These are phyloP conservation scores for Madurella mycetomatis DNA, from an alignment of 2,329 filamentous ascomycete species.

Conservation along the genomic window DNA sequence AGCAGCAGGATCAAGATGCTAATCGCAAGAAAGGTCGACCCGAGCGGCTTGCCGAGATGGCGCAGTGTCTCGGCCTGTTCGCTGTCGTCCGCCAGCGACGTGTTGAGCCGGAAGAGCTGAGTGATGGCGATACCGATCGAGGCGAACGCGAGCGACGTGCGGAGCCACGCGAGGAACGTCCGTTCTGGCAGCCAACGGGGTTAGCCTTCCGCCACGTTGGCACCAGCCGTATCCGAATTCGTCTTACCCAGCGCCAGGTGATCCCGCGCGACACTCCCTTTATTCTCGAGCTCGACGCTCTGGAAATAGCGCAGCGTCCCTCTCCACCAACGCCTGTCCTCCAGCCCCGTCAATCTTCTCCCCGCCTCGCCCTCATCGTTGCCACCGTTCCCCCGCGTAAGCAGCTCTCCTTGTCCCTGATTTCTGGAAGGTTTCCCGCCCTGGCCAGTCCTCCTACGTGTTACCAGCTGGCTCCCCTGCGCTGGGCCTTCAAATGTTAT, in stretches of 20 bases:
- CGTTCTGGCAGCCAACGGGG: slow-evolving; percentile 52
- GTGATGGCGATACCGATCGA: slow-evolving; percentile 80
- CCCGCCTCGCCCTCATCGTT: background rate
- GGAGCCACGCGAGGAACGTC: slow-evolving; percentile 80
- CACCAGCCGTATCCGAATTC: background rate
- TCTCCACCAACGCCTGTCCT: slow-evolving; percentile 47
- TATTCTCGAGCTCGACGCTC: slow-evolving; percentile 76
- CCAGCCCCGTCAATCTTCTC: background rate
- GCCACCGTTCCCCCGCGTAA: background rate
- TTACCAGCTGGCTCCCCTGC: slow-evolving; percentile 7
- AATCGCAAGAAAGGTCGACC: slow-evolving; percentile 71
- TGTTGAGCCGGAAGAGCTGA: slow-evolving; percentile 80
- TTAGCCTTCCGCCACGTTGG: background rate
- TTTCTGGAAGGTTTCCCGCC: slow-evolving; percentile 7
- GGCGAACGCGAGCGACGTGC: slow-evolving; percentile 76
- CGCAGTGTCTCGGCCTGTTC: slow-evolving; percentile 43
- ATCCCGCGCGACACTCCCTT: slow-evolving; percentile 76
- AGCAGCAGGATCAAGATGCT: slow-evolving; percentile 70
- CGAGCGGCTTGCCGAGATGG: slow-evolving; percentile 67
- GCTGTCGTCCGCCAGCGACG: slow-evolving; percentile 45
- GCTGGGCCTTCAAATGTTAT: slow-evolving; percentile 27
- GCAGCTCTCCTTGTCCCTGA: slow-evolving; percentile 1
- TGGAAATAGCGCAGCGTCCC: slow-evolving; percentile 46
- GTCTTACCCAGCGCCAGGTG: slow-evolving; percentile 70
- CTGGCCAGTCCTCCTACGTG: slow-evolving; percentile 16